These are phyloP conservation scores for Monosporascus ibericus DNA, from an alignment of 2,329 filamentous ascomycete genomes.

Conservation along the genomic window DNA sequence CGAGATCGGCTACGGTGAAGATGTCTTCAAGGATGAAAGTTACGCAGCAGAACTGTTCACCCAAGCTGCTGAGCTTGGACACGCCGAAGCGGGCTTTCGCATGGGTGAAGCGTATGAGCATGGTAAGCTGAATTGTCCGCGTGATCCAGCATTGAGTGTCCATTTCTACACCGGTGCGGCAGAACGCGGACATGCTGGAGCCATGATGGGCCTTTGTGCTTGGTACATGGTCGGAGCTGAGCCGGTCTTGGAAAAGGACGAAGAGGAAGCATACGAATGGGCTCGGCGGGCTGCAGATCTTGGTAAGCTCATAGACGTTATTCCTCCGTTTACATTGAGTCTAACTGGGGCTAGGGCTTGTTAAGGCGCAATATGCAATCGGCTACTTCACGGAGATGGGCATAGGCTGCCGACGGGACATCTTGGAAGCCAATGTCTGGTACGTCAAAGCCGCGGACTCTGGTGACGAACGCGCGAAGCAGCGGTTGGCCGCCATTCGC, in stretches of 20 bases:
- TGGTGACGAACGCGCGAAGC: slow-evolving; percentile 83
- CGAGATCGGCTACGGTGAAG: slow-evolving; percentile 87
- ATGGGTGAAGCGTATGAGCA: slow-evolving; percentile 98
- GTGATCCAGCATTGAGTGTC: slow-evolving; percentile 86
- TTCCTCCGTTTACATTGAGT: not conserved
- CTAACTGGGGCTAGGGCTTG: slow-evolving; percentile 43
- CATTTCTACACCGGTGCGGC: slow-evolving; percentile 97
- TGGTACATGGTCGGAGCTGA: slow-evolving; percentile 98
- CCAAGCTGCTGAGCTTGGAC: slow-evolving; percentile 85
- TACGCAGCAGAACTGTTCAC: slow-evolving; percentile 95
- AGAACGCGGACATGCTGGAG: slow-evolving; percentile 72
- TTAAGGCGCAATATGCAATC: slow-evolving; percentile 84
- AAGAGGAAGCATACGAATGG: slow-evolving; percentile 96
- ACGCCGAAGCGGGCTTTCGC: slow-evolving; percentile 77
- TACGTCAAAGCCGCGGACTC: slow-evolving; percentile 93
- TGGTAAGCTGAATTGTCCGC: slow-evolving; percentile 77
- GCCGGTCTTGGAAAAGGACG: slow-evolving; percentile 87
- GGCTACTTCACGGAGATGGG: slow-evolving; percentile 99
- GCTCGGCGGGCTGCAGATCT: slow-evolving; percentile 77
- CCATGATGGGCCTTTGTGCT: slow-evolving; percentile 97
- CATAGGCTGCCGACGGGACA: slow-evolving; percentile 87
- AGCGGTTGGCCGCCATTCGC: slow-evolving; percentile 78
- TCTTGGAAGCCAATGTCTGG: slow-evolving; percentile 97
- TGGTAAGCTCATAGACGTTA: slow-evolving; percentile 49
- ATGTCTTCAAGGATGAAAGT: slow-evolving; percentile 82